Evolutionary conservation across 2,329 filamentous ascomycete species (phyloP).

Genomic region (Colletotrichum musae): DNA sequence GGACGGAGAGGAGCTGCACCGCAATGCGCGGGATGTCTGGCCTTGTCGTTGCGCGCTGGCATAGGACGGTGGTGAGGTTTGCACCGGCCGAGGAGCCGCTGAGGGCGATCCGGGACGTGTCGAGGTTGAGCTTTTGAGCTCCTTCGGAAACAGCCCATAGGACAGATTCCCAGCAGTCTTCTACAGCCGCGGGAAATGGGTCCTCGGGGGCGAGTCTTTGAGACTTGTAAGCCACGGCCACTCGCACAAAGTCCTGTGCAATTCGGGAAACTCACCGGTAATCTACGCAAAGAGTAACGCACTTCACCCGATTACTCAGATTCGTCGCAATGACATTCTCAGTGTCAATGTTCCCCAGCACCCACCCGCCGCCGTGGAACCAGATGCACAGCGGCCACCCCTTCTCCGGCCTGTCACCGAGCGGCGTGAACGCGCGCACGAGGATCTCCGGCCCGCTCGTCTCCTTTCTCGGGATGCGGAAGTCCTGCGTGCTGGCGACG

Average conservation of each 20-base stretch:
- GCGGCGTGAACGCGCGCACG: conserved; percentile 66
- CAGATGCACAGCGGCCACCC: conserved; percentile 72
- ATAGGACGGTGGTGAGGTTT: conserved; percentile 67
- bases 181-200: conserved; percentile 69
- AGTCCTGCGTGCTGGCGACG: conserved; percentile 62
- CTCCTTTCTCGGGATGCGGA: conserved; percentile 57
- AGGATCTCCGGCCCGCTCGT: conserved; percentile 63
- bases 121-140: conserved; percentile 51
- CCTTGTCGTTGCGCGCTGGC: conserved; percentile 61
- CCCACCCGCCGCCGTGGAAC: conserved; percentile 73
- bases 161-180: conserved; percentile 70
- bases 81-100: conserved; percentile 62
- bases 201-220: conserved; percentile 69
- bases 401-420: conserved; percentile 54
- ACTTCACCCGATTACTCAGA: conserved; percentile 63
- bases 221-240: conserved; percentile 9
- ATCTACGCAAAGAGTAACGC: conserved; percentile 69
- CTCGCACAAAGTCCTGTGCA: neutral
- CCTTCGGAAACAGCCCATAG: conserved; percentile 58
- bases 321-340: conserved; percentile 72
- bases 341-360: conserved; percentile 69
- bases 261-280: conserved; percentile 59
- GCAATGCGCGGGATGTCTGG: conserved; percentile 49
- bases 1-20: conserved; percentile 69
- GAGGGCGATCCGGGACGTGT: conserved; percentile 61